Base-by-base conservation (phyloP, 148 eudicot species). In the Heliamphora exappendiculata region DNA sequence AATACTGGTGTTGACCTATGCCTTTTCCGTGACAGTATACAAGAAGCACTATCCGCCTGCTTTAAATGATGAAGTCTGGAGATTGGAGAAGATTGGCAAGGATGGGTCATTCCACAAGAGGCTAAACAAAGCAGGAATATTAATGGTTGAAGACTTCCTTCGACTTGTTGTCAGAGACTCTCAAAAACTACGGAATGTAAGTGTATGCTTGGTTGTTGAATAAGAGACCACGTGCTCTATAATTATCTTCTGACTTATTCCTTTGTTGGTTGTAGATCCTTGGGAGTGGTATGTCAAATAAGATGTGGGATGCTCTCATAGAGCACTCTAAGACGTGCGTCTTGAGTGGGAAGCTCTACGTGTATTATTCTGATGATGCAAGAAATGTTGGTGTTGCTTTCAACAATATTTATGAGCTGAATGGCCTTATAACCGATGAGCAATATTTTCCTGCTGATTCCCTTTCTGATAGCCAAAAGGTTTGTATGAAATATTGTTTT, bases 71-170 rank as follows among this genome's bases (percentile, higher is more conserved):
- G 98, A 93, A 1, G 98, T 93, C 3, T 93, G 98, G 98, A 85
- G 98, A 83, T 86, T 93, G 84, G 98, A 93, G 86, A 93, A 93
- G 85, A 93, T 93, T 59, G 98, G 98, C 0, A 93, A 93, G 83
- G 98, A 93, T 77, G 98, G 98, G 5, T 90, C 98, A 66, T 93
- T 93, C 84, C 98, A 93, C 85, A 93, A 87, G 85, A 89, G 94
- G 90, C 84, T 93, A 66, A 91, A 75, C 71, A 58, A 58, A 67
- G 82, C 83, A 36, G 83, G 87, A 59, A 90, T 93, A 66, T 81
- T 75, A 70, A 63, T 79, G 1, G 98, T 93, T 59, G 94, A 93
- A 79, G 97, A 93, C 80, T 93, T 93, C 73, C 97, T 93, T 63
- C 86, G 93, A 8, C 93, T 91, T 86, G 94, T 90, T 39, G 97